Evolutionary conservation across 1,284 basidiomycete genomes (phyloP).

Genomic region (Puccinia hordei): DNA sequence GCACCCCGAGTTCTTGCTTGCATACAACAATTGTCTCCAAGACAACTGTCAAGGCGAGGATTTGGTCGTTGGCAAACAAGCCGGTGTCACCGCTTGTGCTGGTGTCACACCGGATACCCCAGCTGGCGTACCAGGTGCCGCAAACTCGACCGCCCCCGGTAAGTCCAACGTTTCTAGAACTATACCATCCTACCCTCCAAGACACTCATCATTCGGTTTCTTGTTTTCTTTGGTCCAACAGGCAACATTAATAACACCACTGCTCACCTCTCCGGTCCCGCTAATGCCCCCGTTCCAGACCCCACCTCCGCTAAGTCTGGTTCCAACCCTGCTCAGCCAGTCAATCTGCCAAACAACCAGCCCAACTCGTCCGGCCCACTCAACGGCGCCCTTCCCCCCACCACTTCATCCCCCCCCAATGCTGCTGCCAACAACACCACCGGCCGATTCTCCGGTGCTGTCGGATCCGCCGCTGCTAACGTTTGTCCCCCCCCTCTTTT

Average conservation of each 20-base stretch:
- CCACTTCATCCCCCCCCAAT: neutral
- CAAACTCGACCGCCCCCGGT: neutral
- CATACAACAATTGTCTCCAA: conserved; percentile 21
- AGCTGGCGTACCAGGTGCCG: neutral
- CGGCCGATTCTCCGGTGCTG: conserved; percentile 10
- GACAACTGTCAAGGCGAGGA: conserved; percentile 9
- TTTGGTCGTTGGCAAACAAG: neutral
- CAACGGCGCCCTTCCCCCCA: neutral
- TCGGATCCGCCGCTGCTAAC: conserved; percentile 12
- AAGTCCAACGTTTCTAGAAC: neutral
- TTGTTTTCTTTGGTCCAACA: neutral
- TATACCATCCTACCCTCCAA: neutral
- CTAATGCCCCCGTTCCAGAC: neutral
- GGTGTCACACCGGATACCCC: neutral
- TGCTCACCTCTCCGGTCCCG: neutral
- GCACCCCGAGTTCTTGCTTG: conserved; percentile 26
- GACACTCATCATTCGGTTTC: neutral
- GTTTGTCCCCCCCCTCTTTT: neutral
- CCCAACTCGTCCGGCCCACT: neutral
- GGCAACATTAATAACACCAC: neutral
- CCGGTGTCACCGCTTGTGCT: conserved; percentile 23
- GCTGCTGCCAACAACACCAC: neutral
- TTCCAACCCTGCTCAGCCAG: neutral
- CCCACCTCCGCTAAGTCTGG: neutral
- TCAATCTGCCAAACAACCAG: neutral